Percentiles rank a stretch among this genome's conserved stretches.
Evolutionary conservation across 2,329 filamentous ascomycete species (phyloP).

Genomic region (Huntiella moniliformis): DNA sequence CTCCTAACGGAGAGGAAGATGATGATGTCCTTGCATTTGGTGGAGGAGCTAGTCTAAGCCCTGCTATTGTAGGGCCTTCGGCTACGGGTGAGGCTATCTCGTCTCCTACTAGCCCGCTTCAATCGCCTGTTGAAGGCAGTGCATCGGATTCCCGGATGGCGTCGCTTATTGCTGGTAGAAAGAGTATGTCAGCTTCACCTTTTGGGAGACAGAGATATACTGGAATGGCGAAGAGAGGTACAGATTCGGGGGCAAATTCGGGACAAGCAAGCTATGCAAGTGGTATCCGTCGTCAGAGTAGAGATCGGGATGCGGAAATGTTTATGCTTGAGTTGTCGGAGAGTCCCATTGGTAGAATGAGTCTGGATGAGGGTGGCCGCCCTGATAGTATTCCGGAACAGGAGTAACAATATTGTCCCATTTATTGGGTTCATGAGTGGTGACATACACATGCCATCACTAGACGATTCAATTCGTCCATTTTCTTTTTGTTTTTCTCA

Average conservation of each 20-base stretch:
- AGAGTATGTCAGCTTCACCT: constrained; percentile 20
- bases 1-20: constrained; percentile 25
- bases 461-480: neutral
- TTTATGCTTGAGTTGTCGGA: constrained; percentile 9
- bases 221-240: constrained; percentile 22
- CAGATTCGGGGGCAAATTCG: constrained; percentile 18
- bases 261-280: constrained; percentile 8
- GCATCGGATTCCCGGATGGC: neutral
- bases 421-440: neutral
- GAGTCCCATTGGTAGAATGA: constrained; percentile 32
- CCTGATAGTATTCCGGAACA: constrained; percentile 1
- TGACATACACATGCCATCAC: neutral
- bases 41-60: constrained; percentile 39
- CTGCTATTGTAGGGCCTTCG: neutral
- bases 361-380: constrained; percentile 31
- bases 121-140: constrained; percentile 17
- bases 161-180: neutral
- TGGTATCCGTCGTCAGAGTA: neutral
- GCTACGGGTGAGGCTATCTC: neutral
- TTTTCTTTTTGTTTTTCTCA: neutral
- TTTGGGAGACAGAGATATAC: constrained; percentile 29
- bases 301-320: constrained; percentile 16
- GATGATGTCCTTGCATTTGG: constrained; percentile 44
- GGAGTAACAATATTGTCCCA: neutral
- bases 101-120: neutral